Base-by-base conservation (phyloP, 2,329 filamentous ascomycete species). In the Colletotrichum musae region DNA sequence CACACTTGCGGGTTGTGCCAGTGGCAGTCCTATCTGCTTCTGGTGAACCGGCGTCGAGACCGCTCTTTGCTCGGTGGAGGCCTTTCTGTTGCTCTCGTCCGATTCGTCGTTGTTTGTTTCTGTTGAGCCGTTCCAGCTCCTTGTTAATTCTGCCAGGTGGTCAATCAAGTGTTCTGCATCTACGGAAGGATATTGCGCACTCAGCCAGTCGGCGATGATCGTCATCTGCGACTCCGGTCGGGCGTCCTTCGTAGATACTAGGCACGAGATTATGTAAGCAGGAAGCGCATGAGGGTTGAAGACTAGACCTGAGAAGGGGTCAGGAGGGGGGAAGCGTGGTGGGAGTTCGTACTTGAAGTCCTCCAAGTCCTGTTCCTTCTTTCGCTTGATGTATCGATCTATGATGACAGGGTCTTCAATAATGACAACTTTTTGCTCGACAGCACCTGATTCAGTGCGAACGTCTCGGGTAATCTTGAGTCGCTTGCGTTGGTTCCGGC, bases 71-170 rank as follows among this genome's bases (percentile, higher is more conserved):
- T 24, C 74, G 82, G 21, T 87, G 86, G 72, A 88, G 81, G 75
- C 89, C 91, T 80, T 97, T 98, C 75, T 94, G 93, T 77, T 95
- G 95, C 78, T 98, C 95, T 76, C 95, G 94, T 70, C 93, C 94
- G 76, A 95, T 91, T 72, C 95, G 90, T 72, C 95, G 92, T 72
- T 97, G 95, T 74, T 94, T 94, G 84, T 98, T 99, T 76, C 95
- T 93, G 77, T 96, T 89, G 39, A 99, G 89, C 73, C 96, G 92
- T 60, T 90, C 90, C 62, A 97, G 88, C 80, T 98, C 95, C 73
- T 88, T 88, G 75, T 91, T 86, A 70, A 94, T 84, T 67, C 91
- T 93, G 73, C 61, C 61, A 57, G 28, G 53, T 62, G 71, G 73
- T 79, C 72, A 78, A 72, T 71, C 61, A 72, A 54, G 53, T 64